Conservation (phyloP, 2,329 filamentous ascomycete genomes). For the Cladosporium velox region DNA sequence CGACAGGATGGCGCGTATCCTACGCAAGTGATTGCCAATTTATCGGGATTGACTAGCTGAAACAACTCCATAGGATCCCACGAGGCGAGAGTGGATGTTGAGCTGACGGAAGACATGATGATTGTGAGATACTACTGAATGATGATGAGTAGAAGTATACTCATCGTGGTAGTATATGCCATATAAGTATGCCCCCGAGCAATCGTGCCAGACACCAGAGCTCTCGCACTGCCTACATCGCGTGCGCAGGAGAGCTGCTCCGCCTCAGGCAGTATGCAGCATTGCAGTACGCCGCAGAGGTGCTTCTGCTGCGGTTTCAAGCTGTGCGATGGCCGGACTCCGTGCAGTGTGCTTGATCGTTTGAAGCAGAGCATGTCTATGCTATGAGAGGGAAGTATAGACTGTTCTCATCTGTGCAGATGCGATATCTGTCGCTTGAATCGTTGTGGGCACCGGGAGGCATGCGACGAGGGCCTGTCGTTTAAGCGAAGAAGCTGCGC, state of each 20-base stretch:
- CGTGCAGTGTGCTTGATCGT: not conserved
- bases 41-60: constrained; percentile 5
- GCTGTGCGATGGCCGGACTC: not conserved
- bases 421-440: not conserved
- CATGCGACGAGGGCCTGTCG: not conserved
- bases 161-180: not conserved
- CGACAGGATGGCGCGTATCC: constrained; percentile 1
- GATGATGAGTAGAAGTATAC: not conserved
- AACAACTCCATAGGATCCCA: constrained; percentile 10
- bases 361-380: not conserved
- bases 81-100: not conserved
- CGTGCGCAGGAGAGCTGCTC: constrained; percentile 7
- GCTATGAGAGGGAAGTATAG: not conserved
- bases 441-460: not conserved
- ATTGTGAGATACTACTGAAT: not conserved
- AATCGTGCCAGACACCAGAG: not conserved
- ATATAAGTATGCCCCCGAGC: not conserved
- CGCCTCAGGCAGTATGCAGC: constrained; percentile 1
- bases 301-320: constrained; percentile 5
- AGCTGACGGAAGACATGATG: constrained; percentile 3
- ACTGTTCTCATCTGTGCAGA: not conserved
- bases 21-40: constrained; percentile 7
- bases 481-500: not conserved
- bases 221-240: constrained; percentile 16
- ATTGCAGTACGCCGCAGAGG: constrained; percentile 2